Evolutionary conservation across 2,329 filamentous ascomycete species (phyloP).

Genomic region (Lasiodiplodia sp.): DNA sequence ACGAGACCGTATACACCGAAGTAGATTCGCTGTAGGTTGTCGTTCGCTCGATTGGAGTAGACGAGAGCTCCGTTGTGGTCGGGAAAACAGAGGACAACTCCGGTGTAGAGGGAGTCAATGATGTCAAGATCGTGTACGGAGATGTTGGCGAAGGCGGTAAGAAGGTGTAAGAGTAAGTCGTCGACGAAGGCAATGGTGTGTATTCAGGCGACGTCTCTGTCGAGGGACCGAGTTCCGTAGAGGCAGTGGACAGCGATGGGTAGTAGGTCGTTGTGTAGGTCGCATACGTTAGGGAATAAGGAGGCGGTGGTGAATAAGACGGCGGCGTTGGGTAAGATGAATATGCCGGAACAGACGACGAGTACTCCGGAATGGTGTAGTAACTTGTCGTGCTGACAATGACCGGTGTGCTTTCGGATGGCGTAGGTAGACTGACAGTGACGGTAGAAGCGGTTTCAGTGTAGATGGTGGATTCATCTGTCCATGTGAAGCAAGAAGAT

Average conservation of each 20-base stretch:
- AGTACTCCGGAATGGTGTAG: neutral
- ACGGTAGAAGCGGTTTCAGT: neutral
- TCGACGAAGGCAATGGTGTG: neutral
- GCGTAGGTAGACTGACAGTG: neutral
- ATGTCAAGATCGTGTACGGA: constrained; percentile 7
- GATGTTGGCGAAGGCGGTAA: constrained; percentile 5
- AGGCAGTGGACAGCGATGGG: neutral
- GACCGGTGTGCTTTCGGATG: neutral
- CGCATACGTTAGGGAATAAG: neutral
- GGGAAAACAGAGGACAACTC: neutral
- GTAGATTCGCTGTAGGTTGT: neutral
- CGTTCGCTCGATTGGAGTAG: neutral
- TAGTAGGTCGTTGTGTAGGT: neutral
- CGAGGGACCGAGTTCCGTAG: neutral
- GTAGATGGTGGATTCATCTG: neutral
- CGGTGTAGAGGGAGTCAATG: neutral
- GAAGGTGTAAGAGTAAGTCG: neutral
- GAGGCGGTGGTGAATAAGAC: neutral
- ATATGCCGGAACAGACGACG: neutral
- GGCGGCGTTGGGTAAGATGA: neutral
- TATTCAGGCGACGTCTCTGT: neutral
- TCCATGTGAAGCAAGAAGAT: neutral
- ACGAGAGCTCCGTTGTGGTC: neutral
- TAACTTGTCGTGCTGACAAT: neutral
- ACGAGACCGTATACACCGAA: neutral